Conservation (phyloP, 371 early-diverging fungal genomes). For the Apophysomyces elegans region DNA sequence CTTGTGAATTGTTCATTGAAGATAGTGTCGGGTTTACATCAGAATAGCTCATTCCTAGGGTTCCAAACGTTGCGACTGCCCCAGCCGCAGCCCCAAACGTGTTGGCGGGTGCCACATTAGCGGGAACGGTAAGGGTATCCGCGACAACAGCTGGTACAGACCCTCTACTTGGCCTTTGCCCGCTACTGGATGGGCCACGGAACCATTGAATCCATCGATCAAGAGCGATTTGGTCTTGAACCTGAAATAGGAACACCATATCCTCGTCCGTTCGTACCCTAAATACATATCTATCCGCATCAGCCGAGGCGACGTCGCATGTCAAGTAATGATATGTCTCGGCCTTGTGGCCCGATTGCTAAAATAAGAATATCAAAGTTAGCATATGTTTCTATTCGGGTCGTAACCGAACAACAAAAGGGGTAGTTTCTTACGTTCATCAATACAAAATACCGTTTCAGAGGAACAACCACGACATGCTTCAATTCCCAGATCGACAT, state of each 20-base stretch:
- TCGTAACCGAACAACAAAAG: neutral
- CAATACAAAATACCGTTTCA: conserved; percentile 38
- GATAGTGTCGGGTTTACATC: neutral
- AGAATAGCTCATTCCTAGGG: conserved; percentile 3
- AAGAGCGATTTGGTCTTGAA: conserved; percentile 36
- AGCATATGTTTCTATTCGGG: neutral
- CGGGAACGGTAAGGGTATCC: neutral
- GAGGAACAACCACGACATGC: conserved; percentile 41
- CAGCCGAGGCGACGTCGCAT: conserved; percentile 25
- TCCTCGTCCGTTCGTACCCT: conserved; percentile 33
- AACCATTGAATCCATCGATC: conserved; percentile 48
- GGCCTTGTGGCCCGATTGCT: conserved; percentile 34
- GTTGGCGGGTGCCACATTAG: neutral
- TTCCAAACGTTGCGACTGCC: conserved; percentile 15
- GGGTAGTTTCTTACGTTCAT: conserved; percentile 32
- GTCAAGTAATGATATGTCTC: conserved; percentile 28
- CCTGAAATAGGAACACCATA: conserved; percentile 40
- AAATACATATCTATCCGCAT: conserved; percentile 31
- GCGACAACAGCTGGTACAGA: neutral
- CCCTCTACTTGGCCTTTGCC: neutral
- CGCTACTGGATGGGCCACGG: conserved; percentile 21
- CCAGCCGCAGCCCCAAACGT: conserved; percentile 7
- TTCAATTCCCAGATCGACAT: conserved; percentile 52
- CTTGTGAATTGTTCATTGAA: conserved; percentile 1
- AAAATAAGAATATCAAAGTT: neutral